These are phyloP conservation scores for Magnolia officinalis DNA, from an alignment of 164 flowering plant genomes.

Conservation along the genomic window DNA sequence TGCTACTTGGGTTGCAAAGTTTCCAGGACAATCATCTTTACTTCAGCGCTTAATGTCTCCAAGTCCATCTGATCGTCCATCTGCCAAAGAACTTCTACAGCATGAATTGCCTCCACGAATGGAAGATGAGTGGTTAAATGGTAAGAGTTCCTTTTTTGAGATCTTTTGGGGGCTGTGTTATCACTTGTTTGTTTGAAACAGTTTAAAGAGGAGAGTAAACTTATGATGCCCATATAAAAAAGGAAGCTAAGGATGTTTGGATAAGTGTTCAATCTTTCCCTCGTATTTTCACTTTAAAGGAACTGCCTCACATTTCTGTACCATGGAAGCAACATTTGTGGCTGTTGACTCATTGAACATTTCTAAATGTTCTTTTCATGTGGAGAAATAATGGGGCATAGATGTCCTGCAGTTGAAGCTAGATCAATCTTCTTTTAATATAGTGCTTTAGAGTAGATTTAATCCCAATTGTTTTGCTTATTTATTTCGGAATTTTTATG, in stretches of 20 bases:
- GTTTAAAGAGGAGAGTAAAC: background rate
- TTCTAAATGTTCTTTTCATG: too few relatives aligned
- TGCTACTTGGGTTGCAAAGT: slow-evolving; percentile 68
- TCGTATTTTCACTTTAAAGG: background rate
- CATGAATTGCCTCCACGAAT: slow-evolving; percentile 79
- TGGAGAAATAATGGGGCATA: too few relatives aligned
- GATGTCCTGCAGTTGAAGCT: too few relatives aligned
- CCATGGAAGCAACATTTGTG: too few relatives aligned
- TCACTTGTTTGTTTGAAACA: background rate
- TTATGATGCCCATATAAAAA: background rate
- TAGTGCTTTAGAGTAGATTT: too few relatives aligned
- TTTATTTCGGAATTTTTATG: too few relatives aligned
- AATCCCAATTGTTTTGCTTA: too few relatives aligned
- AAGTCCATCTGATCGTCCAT: slow-evolving; percentile 93
- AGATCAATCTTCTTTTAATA: too few relatives aligned
- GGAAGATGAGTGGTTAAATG: slow-evolving; percentile 82
- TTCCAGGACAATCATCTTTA: slow-evolving; percentile 78
- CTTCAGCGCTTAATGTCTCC: slow-evolving; percentile 68
- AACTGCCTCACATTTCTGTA: background rate
- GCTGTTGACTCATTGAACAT: too few relatives aligned
- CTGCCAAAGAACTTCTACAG: slow-evolving; percentile 76
- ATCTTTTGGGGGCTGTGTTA: background rate
- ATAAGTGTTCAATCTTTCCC: background rate
- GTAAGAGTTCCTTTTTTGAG: slow-evolving; percentile 35
- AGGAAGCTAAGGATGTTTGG: background rate